phyloP scores from a whole-genome alignment of 345 rosid genomes.

The Eucalyptus fibrosa region DNA sequence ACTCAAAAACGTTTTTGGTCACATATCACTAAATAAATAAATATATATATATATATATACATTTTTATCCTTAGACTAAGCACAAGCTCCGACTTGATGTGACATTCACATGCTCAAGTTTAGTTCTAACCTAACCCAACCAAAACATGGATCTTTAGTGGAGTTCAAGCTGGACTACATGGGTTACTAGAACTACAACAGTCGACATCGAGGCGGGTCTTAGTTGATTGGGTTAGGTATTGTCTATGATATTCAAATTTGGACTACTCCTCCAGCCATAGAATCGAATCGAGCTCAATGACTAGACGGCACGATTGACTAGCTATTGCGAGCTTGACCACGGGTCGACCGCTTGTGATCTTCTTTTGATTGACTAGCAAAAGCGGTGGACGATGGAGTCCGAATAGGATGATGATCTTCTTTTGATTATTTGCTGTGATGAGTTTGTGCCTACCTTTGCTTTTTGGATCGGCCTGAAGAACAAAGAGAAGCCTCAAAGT shows the following conservation, averaged over 20 bases:
- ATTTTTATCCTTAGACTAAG: not conserved
- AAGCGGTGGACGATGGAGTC: not conserved
- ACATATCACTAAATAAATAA: too few relatives aligned
- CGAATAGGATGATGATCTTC: not conserved
- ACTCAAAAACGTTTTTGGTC: not conserved
- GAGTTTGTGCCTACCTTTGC: not conserved
- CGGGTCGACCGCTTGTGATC: not conserved
- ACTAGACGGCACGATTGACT: not conserved
- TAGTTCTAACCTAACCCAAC: not conserved
- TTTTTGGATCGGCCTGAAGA: not conserved
- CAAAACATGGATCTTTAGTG: not conserved
- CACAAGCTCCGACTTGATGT: accelerated
- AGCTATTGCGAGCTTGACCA: not conserved
- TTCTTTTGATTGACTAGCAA: too few relatives aligned
- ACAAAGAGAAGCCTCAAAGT: not conserved
- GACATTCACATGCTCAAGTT: not conserved
- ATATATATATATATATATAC: accelerated
- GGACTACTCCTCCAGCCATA: not conserved
- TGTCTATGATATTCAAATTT: not conserved
- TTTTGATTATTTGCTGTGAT: not conserved
- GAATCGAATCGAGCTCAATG: not conserved
- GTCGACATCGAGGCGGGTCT: not conserved
- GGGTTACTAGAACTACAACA: not conserved
- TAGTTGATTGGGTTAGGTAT: not conserved
- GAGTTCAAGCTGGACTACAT: not conserved